Evolutionary conservation across 495 filamentous ascomycete species (phyloP).

Genomic region (Pseudoneurospora amorphoporcata): DNA sequence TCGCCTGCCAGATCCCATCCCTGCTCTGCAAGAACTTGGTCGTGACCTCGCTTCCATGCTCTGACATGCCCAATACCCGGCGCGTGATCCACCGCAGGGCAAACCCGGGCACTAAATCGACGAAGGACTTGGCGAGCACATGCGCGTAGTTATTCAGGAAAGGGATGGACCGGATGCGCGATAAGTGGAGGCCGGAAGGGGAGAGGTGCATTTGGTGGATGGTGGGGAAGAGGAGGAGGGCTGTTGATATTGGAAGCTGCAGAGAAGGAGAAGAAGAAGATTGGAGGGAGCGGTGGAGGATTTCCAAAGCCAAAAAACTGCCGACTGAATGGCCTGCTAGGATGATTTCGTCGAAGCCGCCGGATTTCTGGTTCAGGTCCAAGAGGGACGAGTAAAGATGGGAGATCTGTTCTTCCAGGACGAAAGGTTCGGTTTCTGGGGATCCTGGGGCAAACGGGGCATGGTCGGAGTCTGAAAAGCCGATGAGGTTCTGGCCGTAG

Average conservation of each 20-base stretch:
- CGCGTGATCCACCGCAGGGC: slow-evolving; percentile 35
- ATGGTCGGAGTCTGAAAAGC: slow-evolving; percentile 51
- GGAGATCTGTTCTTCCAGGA: slow-evolving; percentile 55
- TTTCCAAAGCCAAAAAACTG: slow-evolving; percentile 64
- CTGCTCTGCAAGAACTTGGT: slow-evolving; percentile 49
- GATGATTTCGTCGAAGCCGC: slow-evolving; percentile 46
- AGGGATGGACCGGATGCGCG: slow-evolving; percentile 41
- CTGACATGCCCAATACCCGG: slow-evolving; percentile 42
- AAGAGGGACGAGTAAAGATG: slow-evolving; percentile 30
- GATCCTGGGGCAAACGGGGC: slow-evolving; percentile 21
- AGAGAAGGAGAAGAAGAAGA: background rate
- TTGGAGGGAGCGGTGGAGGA: slow-evolving; percentile 39
- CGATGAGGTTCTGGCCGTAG: slow-evolving; percentile 60
- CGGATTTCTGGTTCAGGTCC: slow-evolving; percentile 4
- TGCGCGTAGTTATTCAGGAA: slow-evolving; percentile 45
- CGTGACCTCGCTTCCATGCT: slow-evolving; percentile 50
- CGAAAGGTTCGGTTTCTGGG: slow-evolving; percentile 23
- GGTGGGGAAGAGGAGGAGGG: slow-evolving; percentile 67
- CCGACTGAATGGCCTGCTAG: slow-evolving; percentile 82
- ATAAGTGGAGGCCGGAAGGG: slow-evolving; percentile 49
- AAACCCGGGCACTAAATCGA: slow-evolving; percentile 36
- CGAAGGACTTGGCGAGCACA: slow-evolving; percentile 35
- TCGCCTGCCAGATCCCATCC: slow-evolving; percentile 57
- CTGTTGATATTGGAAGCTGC: slow-evolving; percentile 11
- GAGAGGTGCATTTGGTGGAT: slow-evolving; percentile 63